Percentiles rank a stretch among this genome's conserved stretches.
Conservation (phyloP, 805 yeast species). For the Saccharomycopsis babjevae region DNA sequence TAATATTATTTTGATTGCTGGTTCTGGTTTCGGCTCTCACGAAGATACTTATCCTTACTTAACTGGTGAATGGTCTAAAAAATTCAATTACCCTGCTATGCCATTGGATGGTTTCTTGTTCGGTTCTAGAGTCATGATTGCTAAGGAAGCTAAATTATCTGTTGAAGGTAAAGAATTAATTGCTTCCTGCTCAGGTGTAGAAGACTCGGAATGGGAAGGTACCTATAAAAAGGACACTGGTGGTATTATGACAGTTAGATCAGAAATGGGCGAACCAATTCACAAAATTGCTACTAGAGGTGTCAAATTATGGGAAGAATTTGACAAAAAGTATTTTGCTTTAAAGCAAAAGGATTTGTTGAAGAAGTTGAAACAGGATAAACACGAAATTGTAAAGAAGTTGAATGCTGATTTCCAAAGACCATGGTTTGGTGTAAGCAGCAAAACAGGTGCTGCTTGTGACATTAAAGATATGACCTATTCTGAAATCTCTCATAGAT, state of each 20-base stretch:
- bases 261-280: constrained; percentile 99
- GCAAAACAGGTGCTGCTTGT: constrained; percentile 59
- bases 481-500: constrained; percentile 77
- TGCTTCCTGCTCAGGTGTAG: constrained; percentile 83
- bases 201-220: constrained; percentile 83
- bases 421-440: constrained; percentile 89
- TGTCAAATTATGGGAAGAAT: constrained; percentile 93
- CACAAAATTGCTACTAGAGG: constrained; percentile 98
- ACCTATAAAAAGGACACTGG: constrained; percentile 94
- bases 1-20: constrained; percentile 87
- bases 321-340: constrained; percentile 87
- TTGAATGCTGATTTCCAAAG: constrained; percentile 94
- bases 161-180: constrained; percentile 90
- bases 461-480: constrained; percentile 95
- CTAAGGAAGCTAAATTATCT: constrained; percentile 91
- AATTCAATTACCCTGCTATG: constrained; percentile 91
- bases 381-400: constrained; percentile 71
- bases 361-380: constrained; percentile 73
- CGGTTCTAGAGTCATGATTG: constrained; percentile 96
- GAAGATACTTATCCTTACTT: constrained; percentile 96
- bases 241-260: constrained; percentile 90
- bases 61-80: constrained; percentile 92
- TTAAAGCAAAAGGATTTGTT: constrained; percentile 82
- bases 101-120: constrained; percentile 96
- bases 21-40: constrained; percentile 96